Evolutionary conservation across 2,329 filamentous ascomycete genomes (phyloP).

Genomic region (Zasmidium citrigriseum): DNA sequence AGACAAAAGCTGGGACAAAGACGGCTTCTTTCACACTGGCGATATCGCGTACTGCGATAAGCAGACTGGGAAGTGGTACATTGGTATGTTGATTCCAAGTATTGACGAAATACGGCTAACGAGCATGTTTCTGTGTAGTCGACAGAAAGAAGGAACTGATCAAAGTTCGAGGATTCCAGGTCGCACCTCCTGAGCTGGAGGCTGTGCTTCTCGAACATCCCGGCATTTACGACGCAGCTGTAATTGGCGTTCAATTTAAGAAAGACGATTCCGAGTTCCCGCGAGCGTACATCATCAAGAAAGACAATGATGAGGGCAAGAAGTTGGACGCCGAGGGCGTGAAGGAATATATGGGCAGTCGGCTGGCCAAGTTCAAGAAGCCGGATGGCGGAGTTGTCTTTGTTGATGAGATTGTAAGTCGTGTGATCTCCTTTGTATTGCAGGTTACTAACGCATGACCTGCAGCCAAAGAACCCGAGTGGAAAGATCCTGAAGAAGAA

Average conservation of each 20-base stretch:
- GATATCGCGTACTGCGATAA: conserved; percentile 67
- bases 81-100: too few relatives aligned
- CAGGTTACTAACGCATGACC: neutral
- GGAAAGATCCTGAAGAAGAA: conserved; percentile 57
- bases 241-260: conserved; percentile 69
- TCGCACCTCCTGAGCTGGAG: conserved; percentile 80
- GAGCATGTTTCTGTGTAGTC: too few relatives aligned
- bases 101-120: too few relatives aligned
- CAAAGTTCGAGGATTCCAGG: conserved; percentile 68
- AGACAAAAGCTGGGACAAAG: conserved; percentile 70
- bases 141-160: conserved; percentile 71
- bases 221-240: conserved; percentile 71
- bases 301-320: conserved; percentile 51
- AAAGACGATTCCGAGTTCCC: conserved; percentile 58
- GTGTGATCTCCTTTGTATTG: too few relatives aligned
- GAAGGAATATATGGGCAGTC: conserved; percentile 58
- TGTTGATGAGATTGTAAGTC: conserved; percentile 48
- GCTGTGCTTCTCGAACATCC: conserved; percentile 74
- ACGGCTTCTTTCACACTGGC: conserved; percentile 64
- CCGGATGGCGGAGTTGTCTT: conserved; percentile 61
- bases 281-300: conserved; percentile 65
- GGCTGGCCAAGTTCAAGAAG: conserved; percentile 65
- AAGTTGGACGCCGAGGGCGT: conserved; percentile 53
- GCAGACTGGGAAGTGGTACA: conserved; percentile 80
- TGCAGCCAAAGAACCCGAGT: conserved; percentile 58